Evolutionary conservation across 495 filamentous ascomycete species (phyloP).

Genomic region (Bryoglossum gracile): DNA sequence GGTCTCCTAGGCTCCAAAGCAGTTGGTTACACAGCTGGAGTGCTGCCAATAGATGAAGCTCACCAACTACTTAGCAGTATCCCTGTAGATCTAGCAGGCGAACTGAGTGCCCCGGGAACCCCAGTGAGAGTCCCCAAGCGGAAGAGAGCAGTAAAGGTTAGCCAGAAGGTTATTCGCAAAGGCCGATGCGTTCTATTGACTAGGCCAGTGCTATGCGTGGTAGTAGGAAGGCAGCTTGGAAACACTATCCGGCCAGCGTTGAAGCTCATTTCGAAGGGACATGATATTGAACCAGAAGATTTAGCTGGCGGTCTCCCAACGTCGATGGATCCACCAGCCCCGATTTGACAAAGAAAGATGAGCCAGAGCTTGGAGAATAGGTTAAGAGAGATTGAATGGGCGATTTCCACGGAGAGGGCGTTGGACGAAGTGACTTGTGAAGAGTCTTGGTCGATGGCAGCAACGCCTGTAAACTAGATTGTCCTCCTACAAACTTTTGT

Average conservation of each 20-base stretch:
- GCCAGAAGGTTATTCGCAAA: slow-evolving; percentile 3
- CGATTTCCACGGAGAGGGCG: slow-evolving; percentile 8
- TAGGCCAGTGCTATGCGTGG: slow-evolving; percentile 12
- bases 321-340: background rate
- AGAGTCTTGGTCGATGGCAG: too few species aligned
- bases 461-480: too few species aligned
- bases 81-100: background rate
- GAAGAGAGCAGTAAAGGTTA: background rate
- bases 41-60: background rate
- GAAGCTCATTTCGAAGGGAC: slow-evolving; percentile 9
- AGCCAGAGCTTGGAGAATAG: slow-evolving; percentile 8
- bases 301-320: background rate
- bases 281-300: background rate
- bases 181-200: slow-evolving; percentile 7
- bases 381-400: slow-evolving; percentile 10
- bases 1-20: too few species aligned
- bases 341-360: slow-evolving; percentile 13
- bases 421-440: slow-evolving; percentile 15
- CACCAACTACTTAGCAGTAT: background rate
- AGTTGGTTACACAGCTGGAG: too few species aligned
- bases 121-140: background rate
- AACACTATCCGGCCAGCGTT: slow-evolving; percentile 12
- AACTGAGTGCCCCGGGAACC: background rate
- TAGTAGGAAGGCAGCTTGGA: slow-evolving; percentile 21
- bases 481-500: too few species aligned